These are phyloP conservation scores for Sclerotinia trifoliorum DNA, from an alignment of 2,329 filamentous ascomycete species.

Conservation along the genomic window DNA sequence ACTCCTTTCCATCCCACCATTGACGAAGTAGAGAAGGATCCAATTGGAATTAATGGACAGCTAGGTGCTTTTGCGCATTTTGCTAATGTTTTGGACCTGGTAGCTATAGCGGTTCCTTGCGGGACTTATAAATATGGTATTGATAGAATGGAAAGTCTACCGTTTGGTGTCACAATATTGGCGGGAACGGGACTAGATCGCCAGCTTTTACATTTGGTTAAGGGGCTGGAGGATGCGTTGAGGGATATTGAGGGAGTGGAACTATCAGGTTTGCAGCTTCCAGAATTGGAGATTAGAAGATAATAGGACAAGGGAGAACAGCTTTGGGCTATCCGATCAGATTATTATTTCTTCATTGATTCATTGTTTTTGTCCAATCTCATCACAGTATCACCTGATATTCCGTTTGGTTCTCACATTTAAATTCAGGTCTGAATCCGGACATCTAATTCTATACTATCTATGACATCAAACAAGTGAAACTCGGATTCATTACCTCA, in stretches of 20 bases:
- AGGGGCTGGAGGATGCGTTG: conserved; percentile 34
- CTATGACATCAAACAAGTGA: background rate
- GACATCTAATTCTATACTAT: background rate
- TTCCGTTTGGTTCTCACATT: background rate
- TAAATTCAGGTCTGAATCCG: background rate
- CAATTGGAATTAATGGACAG: conserved; percentile 49
- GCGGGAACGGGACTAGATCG: conserved; percentile 44
- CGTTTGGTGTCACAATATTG: conserved; percentile 48
- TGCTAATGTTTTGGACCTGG: conserved; percentile 55
- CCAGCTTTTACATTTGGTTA: conserved; percentile 42
- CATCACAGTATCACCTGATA: background rate
- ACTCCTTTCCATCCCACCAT: conserved; percentile 50
- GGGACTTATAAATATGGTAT: conserved; percentile 32
- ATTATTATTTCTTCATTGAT: background rate
- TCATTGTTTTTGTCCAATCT: background rate
- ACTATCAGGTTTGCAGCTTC: background rate
- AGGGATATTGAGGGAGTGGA: conserved; percentile 26
- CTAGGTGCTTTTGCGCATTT: conserved; percentile 54
- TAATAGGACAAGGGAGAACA: background rate
- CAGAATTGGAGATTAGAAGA: background rate
- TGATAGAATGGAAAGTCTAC: conserved; percentile 35
- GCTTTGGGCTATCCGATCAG: no score
- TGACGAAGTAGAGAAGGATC: conserved; percentile 50
- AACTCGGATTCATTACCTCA: background rate
- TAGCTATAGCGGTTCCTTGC: conserved; percentile 42